phyloP scores from a whole-genome alignment of 2,329 filamentous ascomycete genomes.

The Exophiala spinifera region DNA sequence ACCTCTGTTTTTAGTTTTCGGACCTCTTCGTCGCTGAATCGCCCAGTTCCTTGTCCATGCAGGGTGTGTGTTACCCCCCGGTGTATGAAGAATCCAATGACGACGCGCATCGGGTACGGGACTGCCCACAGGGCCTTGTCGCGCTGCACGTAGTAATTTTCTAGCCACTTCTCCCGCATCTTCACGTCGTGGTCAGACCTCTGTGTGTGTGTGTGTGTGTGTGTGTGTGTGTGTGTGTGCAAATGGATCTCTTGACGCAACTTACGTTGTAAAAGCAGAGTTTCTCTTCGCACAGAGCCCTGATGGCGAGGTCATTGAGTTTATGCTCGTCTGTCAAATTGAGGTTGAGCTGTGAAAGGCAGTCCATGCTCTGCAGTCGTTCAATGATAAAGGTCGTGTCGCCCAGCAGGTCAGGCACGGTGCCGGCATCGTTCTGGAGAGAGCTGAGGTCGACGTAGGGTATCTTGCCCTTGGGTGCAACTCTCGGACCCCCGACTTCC shows the following conservation, averaged over 20 bases:
- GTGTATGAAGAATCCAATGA: slow-evolving; percentile 53
- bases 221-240: too few species aligned
- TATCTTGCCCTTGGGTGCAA: slow-evolving; percentile 57
- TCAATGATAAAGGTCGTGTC: slow-evolving; percentile 58
- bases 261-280: slow-evolving; percentile 55
- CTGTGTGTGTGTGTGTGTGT: too few species aligned
- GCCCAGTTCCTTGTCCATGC: slow-evolving; percentile 55
- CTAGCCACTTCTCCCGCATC: slow-evolving; percentile 54
- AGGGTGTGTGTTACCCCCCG: slow-evolving; percentile 45
- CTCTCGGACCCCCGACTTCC: slow-evolving; percentile 44
- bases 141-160: slow-evolving; percentile 60
- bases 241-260: not conserved
- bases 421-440: slow-evolving; percentile 2
- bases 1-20: slow-evolving; percentile 46
- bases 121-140: slow-evolving; percentile 48
- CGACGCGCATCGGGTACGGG: slow-evolving; percentile 51
- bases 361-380: slow-evolving; percentile 41
- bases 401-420: slow-evolving; percentile 35
- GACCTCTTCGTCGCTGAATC: slow-evolving; percentile 53
- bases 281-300: slow-evolving; percentile 59
- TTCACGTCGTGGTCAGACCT: slow-evolving; percentile 3
- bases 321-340: slow-evolving; percentile 39
- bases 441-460: slow-evolving; percentile 51
- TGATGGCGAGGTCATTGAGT: slow-evolving; percentile 52
- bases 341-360: slow-evolving; percentile 51